Evolutionary conservation across 345 rosid genomes (phyloP).

Genomic region (Mallotus nudiflorus): DNA sequence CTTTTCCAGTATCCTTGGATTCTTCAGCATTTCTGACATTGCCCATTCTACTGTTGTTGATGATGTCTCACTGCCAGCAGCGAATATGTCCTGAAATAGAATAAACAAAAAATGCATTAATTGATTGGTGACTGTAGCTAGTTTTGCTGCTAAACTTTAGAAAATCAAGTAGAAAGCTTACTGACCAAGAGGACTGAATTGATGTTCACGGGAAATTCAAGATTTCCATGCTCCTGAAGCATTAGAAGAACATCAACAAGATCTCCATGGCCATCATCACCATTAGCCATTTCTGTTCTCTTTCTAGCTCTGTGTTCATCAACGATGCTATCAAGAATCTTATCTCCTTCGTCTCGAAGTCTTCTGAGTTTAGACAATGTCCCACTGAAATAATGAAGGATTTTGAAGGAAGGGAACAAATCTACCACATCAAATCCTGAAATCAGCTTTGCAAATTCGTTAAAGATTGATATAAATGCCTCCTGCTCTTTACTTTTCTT

Average conservation of each 20-base stretch:
- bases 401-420: no score
- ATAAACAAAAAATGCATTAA: no score
- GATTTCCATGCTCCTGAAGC: conserved; percentile 17
- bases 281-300: no score
- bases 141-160: no score
- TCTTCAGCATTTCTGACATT: no score
- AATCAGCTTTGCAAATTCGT: not conserved
- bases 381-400: no score
- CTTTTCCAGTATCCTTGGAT: no score
- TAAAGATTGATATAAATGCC: no score
- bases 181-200: conserved; percentile 35
- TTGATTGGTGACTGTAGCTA: not conserved
- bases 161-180: no score
- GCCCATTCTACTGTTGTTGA: conserved; percentile 3
- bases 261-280: not conserved
- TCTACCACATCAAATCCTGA: no score
- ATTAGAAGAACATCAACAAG: conserved; percentile 36
- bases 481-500: conserved; percentile 17
- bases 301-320: not conserved
- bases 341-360: not conserved
- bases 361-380: no score
- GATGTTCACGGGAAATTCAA: conserved; percentile 26
- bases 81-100: not conserved
- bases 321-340: not conserved
- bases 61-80: not conserved